A percentile compares a stretch with the other conserved stretches of the same genome.
Evolutionary conservation across 106 monocot species (phyloP).

Genomic region (Posidonia australis): DNA sequence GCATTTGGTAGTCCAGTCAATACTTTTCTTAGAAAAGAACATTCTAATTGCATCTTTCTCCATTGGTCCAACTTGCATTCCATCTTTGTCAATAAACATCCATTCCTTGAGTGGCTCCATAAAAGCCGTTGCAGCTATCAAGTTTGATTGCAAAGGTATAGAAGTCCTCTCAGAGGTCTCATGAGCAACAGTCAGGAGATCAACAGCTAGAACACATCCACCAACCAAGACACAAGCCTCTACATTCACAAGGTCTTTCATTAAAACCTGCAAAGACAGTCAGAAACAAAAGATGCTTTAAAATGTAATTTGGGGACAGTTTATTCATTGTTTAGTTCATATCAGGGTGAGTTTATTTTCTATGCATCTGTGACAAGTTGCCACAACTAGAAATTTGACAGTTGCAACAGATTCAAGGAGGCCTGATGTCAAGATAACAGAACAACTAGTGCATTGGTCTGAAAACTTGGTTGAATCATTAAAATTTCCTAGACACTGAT

Average conservation of each 20-base stretch:
- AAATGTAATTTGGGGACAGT: neutral
- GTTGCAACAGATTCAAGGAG: too few relatives aligned
- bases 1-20: slow-evolving; percentile 90
- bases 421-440: too few relatives aligned
- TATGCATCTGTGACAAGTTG: too few relatives aligned
- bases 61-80: slow-evolving; percentile 62
- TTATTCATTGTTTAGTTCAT: too few relatives aligned
- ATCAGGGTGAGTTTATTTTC: too few relatives aligned
- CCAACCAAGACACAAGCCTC: slow-evolving; percentile 96
- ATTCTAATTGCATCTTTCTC: slow-evolving; percentile 94
- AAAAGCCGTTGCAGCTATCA: slow-evolving; percentile 94
- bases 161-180: slow-evolving; percentile 90
- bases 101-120: slow-evolving; percentile 99
- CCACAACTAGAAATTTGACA: too few relatives aligned
- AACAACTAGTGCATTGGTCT: too few relatives aligned
- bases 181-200: slow-evolving; percentile 79
- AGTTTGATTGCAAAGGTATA: slow-evolving; percentile 93
- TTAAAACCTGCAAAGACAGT: slow-evolving; percentile 46
- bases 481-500: too few relatives aligned
- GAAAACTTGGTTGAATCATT: too few relatives aligned
- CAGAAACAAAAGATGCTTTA: neutral
- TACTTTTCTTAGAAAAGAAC: slow-evolving; percentile 75
- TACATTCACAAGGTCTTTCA: slow-evolving; percentile 78
- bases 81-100: slow-evolving; percentile 84
- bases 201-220: slow-evolving; percentile 91